phyloP scores from a whole-genome alignment of 202 grass and related monocot species.

The Schoenoplectus tabernaemontani region DNA sequence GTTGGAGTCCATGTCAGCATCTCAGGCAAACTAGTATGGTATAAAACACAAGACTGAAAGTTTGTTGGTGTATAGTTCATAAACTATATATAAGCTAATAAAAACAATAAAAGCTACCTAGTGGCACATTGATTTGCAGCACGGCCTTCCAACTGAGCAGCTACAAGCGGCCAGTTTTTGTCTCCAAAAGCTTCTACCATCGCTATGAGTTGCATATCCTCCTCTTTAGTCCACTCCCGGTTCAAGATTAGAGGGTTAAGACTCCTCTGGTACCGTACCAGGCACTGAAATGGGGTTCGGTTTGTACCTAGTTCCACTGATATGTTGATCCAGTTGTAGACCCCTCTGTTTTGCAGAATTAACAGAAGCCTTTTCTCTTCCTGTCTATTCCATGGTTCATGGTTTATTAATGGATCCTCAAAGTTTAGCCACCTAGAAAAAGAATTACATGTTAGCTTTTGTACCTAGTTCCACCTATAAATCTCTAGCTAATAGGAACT shows the following conservation, averaged over 20 bases:
- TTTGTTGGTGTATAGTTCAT: neutral
- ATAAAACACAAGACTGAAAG: constrained; percentile 8
- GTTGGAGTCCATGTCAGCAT: neutral
- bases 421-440: constrained; percentile 74
- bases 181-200: constrained; percentile 62
- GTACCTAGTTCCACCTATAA: no score
- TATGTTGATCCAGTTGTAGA: constrained; percentile 90
- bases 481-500: neutral
- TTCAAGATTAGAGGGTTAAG: constrained; percentile 95
- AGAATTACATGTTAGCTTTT: neutral
- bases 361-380: constrained; percentile 87
- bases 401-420: constrained; percentile 79
- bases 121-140: constrained; percentile 83
- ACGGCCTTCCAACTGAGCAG: constrained; percentile 54
- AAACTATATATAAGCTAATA: neutral
- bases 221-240: constrained; percentile 69
- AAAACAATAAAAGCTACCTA: constrained; percentile 38
- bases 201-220: constrained; percentile 59
- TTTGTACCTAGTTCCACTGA: constrained; percentile 53
- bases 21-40: neutral
- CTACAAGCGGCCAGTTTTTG: constrained; percentile 83
- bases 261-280: constrained; percentile 87
- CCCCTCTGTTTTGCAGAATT: constrained; percentile 68
- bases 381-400: constrained; percentile 49
- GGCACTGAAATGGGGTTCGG: constrained; percentile 86